Conservation (phyloP, 805 yeast species). For the Komagataella pastoris region DNA sequence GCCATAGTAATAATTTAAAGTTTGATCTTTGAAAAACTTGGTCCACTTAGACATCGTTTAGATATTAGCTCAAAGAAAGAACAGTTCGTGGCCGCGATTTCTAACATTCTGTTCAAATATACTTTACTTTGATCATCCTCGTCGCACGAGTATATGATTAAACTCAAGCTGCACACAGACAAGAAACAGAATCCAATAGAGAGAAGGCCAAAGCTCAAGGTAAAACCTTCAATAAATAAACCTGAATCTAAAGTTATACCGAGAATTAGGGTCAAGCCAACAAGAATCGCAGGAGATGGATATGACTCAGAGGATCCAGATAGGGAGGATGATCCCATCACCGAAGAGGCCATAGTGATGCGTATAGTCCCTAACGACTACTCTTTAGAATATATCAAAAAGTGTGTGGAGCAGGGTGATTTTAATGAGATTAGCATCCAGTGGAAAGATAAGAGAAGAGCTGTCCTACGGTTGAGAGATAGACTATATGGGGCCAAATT, state of each 20-base stretch:
- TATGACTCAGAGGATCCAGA: conserved; percentile 96
- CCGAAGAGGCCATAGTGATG: conserved; percentile 76
- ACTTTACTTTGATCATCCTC: background rate
- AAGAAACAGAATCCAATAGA: background rate
- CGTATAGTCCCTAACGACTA: conserved; percentile 46
- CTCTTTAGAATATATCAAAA: conserved; percentile 59
- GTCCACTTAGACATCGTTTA: background rate
- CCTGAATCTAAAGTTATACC: conserved; percentile 19
- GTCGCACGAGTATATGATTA: background rate
- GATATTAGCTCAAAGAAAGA: background rate
- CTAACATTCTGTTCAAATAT: no score
- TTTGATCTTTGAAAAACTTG: background rate
- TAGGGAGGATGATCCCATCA: conserved; percentile 83
- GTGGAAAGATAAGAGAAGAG: conserved; percentile 75
- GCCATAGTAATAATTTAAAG: background rate
- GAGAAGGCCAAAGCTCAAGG: conserved; percentile 8
- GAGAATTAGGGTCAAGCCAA: conserved; percentile 38
- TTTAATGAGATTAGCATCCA: conserved; percentile 57
- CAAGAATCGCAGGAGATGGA: conserved; percentile 83
- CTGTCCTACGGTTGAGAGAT: conserved; percentile 60
- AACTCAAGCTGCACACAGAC: background rate
- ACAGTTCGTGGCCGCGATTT: background rate
- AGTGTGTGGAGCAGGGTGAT: conserved; percentile 67
- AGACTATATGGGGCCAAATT: conserved; percentile 69
- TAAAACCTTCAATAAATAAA: conserved; percentile 12